Percentiles rank a stretch among this genome's conserved stretches.
These are phyloP conservation scores for Candida orba DNA, from an alignment of 805 yeast species.

Conservation along the genomic window DNA sequence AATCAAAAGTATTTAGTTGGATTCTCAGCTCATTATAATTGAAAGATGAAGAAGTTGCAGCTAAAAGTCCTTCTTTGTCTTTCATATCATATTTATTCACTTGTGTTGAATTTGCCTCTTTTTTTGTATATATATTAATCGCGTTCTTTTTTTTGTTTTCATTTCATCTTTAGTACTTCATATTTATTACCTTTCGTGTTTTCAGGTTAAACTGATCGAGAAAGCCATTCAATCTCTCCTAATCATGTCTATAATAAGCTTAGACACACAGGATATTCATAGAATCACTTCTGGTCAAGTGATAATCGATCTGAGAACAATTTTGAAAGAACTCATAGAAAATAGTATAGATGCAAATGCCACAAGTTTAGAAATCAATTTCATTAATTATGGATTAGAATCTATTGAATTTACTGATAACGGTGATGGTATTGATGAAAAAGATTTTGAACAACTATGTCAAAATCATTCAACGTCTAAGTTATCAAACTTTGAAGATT, in stretches of 20 bases:
- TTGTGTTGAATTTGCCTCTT: not conserved
- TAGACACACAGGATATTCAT: slow-evolving; percentile 45
- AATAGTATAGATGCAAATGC: slow-evolving; percentile 80
- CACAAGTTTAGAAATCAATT: slow-evolving; percentile 55
- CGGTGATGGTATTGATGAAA: slow-evolving; percentile 53
- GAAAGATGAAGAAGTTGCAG: not conserved
- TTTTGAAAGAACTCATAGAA: slow-evolving; percentile 81
- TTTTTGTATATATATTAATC: not conserved
- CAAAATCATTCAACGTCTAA: slow-evolving; percentile 66
- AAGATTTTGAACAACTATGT: slow-evolving; percentile 49
- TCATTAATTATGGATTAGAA: slow-evolving; percentile 68
- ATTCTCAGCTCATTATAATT: slow-evolving; percentile 22
- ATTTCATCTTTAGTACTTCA: not conserved
- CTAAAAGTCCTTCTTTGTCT: slow-evolving; percentile 5
- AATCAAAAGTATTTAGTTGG: slow-evolving; percentile 59
- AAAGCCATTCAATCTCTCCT: too few species aligned
- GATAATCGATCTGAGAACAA: slow-evolving; percentile 67
- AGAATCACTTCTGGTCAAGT: slow-evolving; percentile 91
- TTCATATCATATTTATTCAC: slow-evolving; percentile 4
- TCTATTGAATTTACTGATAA: slow-evolving; percentile 62
- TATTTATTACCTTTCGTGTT: not conserved
- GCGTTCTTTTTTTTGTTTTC: not conserved
- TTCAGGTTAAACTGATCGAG: not conserved
- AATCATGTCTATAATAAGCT: slow-evolving; percentile 4
- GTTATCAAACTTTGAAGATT: slow-evolving; percentile 46